Evolutionary conservation across 2,329 filamentous ascomycete genomes (phyloP).

Genomic region (Fusarium pseudograminearum): DNA sequence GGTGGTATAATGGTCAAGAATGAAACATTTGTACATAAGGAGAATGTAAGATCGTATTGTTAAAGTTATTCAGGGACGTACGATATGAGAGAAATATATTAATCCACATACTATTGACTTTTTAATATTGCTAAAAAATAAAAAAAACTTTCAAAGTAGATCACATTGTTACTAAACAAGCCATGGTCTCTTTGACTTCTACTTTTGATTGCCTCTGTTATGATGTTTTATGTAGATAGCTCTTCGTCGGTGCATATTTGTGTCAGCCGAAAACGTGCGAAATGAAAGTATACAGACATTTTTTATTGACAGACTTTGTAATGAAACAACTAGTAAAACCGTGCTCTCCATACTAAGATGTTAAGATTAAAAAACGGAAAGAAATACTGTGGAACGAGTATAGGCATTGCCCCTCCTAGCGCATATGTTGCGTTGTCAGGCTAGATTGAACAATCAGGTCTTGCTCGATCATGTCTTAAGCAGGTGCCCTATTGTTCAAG

Average conservation of each 20-base stretch:
- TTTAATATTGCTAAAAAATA: no score
- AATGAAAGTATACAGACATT: neutral
- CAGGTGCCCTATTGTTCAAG: no score
- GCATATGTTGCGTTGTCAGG: no score
- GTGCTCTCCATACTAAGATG: no score
- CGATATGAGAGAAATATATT: no score
- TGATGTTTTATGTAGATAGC: neutral
- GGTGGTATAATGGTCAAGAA: constrained; percentile 40
- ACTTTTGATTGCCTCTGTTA: neutral
- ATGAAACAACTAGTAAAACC: neutral
- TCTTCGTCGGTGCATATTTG: neutral
- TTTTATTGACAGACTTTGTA: rapidly evolving
- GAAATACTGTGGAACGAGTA: neutral
- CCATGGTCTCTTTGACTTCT: neutral
- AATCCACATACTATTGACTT: no score
- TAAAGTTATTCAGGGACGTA: neutral
- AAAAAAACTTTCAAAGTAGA: neutral
- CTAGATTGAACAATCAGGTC: neutral
- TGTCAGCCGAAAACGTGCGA: neutral
- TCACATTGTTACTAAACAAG: no score
- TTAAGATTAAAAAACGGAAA: neutral
- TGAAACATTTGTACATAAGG: constrained; percentile 33
- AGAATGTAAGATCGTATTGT: neutral
- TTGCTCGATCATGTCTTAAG: no score
- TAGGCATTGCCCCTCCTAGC: no score